Conservation (phyloP, 208 protist species). For the Leishmania tropica region DNA sequence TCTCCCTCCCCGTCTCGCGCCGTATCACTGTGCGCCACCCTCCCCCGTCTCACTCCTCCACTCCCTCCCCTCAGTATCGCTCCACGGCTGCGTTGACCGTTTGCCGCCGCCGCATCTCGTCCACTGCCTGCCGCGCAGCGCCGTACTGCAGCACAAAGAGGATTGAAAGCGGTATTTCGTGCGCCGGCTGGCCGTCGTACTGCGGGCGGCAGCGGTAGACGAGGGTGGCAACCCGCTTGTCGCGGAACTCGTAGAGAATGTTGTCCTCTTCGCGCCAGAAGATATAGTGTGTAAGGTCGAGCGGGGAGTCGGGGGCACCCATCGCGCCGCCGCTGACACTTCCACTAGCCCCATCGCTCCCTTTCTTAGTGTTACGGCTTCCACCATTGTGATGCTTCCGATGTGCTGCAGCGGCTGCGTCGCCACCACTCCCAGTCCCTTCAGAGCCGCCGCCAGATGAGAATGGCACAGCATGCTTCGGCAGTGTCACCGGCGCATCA, state of each 20-base stretch:
- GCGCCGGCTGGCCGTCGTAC: conserved; percentile 85
- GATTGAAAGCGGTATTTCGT: conserved; percentile 81
- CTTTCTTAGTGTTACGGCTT: conserved; percentile 15
- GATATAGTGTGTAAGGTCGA: conserved; percentile 67
- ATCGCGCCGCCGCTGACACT: conserved; percentile 9
- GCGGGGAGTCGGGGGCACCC: conserved; percentile 28
- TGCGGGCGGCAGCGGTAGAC: conserved; percentile 83
- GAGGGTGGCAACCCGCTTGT: conserved; percentile 80
- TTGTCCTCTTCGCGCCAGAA: conserved; percentile 91
- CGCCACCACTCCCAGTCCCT: neutral
- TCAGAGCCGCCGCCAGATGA: neutral
- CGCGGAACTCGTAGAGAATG: conserved; percentile 76
- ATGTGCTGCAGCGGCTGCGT: conserved; percentile 1
- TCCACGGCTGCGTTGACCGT: conserved; percentile 50
- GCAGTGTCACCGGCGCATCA: conserved; percentile 44
- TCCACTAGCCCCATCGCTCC: neutral
- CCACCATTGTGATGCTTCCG: conserved; percentile 9
- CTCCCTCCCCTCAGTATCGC: conserved; percentile 38
- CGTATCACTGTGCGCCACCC: neutral
- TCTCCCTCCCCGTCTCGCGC: neutral
- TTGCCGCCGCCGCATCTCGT: conserved; percentile 68
- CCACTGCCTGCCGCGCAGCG: conserved; percentile 66
- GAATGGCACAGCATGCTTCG: conserved; percentile 6
- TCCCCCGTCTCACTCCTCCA: neutral
- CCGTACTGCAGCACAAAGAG: conserved; percentile 76